These are phyloP conservation scores for Amphichorda felina DNA, from an alignment of 2,329 filamentous ascomycete species.

Conservation along the genomic window DNA sequence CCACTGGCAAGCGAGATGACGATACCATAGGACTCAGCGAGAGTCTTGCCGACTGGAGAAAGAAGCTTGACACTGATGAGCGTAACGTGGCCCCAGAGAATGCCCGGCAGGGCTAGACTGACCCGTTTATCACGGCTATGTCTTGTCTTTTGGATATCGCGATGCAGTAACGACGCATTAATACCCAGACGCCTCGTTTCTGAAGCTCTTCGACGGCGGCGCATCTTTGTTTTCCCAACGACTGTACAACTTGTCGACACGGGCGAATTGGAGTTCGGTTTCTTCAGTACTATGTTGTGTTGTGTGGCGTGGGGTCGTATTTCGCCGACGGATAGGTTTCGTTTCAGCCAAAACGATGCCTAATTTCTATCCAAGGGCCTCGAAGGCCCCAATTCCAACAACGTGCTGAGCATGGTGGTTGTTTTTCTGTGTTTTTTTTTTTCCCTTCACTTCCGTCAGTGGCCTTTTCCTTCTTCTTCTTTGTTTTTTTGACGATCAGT, in stretches of 20 bases:
- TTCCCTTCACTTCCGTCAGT: neutral
- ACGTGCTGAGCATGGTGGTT: neutral
- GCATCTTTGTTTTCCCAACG: neutral
- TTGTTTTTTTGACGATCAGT: neutral
- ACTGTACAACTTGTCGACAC: neutral
- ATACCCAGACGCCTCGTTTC: neutral
- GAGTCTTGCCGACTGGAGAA: slow-evolving; percentile 69
- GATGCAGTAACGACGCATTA: slow-evolving; percentile 1
- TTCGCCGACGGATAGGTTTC: neutral
- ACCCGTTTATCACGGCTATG: neutral
- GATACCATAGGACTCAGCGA: slow-evolving; percentile 48
- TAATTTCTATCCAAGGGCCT: neutral
- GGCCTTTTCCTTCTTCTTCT: neutral
- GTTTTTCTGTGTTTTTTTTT: neutral
- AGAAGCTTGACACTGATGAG: slow-evolving; percentile 52
- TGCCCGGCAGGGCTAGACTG: slow-evolving; percentile 11
- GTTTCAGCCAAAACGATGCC: neutral
- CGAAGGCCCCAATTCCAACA: neutral
- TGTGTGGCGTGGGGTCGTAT: neutral
- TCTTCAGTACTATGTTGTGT: neutral
- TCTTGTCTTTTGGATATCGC: slow-evolving; percentile 1
- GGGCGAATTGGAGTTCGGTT: slow-evolving; percentile 1
- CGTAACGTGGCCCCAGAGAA: slow-evolving; percentile 12
- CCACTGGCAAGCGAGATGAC: slow-evolving; percentile 28
- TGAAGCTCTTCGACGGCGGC: neutral